phyloP scores from a whole-genome alignment of 305 asterid species.

The Rubia balearica region DNA sequence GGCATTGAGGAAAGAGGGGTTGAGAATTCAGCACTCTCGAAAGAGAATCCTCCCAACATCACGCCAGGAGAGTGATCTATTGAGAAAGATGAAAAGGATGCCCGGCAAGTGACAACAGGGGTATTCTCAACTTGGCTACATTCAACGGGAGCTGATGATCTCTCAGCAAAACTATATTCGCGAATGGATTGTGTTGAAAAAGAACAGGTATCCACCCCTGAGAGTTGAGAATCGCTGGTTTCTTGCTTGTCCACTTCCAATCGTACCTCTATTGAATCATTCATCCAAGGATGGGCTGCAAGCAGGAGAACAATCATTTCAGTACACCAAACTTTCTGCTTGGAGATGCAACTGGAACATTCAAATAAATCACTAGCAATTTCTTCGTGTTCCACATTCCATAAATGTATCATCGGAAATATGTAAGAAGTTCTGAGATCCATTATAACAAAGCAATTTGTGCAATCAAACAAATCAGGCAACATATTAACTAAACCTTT shows the following conservation, averaged over 20 bases:
- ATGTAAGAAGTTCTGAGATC: background rate
- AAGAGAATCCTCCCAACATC: slow-evolving; percentile 23
- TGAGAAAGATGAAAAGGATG: slow-evolving; percentile 40
- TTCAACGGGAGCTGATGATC: slow-evolving; percentile 26
- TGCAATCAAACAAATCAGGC: background rate
- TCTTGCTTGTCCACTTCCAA: slow-evolving; percentile 17
- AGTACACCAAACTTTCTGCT: slow-evolving; percentile 1
- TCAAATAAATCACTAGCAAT: background rate
- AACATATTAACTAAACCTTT: too few relatives aligned
- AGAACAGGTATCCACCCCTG: slow-evolving; percentile 30
- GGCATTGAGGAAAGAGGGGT: slow-evolving; percentile 50
- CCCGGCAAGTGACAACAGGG: slow-evolving; percentile 42
- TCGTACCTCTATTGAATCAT: slow-evolving; percentile 21
- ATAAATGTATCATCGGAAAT: background rate
- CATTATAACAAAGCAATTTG: background rate
- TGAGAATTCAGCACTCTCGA: slow-evolving; percentile 29
- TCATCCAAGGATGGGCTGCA: slow-evolving; percentile 58
- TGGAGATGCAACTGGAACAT: background rate
- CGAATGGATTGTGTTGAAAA: slow-evolving; percentile 26
- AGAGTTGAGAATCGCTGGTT: slow-evolving; percentile 11
- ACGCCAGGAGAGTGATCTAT: slow-evolving; percentile 29
- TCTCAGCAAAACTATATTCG: slow-evolving; percentile 34
- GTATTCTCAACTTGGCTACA: slow-evolving; percentile 26
- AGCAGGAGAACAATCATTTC: slow-evolving; percentile 2
- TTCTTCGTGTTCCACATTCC: background rate